Percentiles rank a stretch among this genome's conserved stretches.
phyloP scores from a whole-genome alignment of 73 alveolate species.

The Paramecium caudatum region DNA sequence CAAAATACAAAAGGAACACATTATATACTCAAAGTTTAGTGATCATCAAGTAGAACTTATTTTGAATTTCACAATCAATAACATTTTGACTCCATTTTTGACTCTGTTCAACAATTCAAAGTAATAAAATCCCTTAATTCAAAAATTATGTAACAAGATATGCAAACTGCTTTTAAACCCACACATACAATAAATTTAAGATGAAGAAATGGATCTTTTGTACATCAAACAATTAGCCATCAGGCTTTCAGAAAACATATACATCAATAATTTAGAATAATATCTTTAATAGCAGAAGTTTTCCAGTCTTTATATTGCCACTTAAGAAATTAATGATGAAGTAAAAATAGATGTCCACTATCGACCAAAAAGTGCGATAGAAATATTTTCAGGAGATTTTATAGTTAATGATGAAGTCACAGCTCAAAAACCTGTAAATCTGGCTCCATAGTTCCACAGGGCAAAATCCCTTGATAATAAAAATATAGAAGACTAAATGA shows the following conservation, averaged over 20 bases:
- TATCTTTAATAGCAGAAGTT: neutral
- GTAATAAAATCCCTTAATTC: neutral
- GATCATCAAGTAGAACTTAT: neutral
- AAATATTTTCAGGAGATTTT: neutral
- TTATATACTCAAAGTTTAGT: constrained; percentile 57
- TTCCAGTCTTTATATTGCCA: neutral
- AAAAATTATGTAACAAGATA: neutral
- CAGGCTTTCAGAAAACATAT: neutral
- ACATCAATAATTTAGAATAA: constrained; percentile 40
- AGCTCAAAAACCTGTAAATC: constrained; percentile 12
- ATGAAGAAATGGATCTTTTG: neutral
- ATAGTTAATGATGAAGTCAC: neutral
- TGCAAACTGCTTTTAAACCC: neutral
- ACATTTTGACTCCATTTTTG: constrained; percentile 22
- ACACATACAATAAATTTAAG: neutral
- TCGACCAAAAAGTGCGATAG: constrained; percentile 41
- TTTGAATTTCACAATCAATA: neutral
- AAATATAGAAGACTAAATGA: neutral
- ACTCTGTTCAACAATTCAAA: neutral
- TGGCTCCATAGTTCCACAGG: neutral
- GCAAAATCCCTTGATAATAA: constrained; percentile 41
- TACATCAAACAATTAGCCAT: constrained; percentile 27
- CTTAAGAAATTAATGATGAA: neutral
- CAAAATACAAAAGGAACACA: neutral
- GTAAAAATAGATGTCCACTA: neutral